phyloP scores from a whole-genome alignment of 805 yeast genomes.

The Yamadazyma nakazawae region DNA sequence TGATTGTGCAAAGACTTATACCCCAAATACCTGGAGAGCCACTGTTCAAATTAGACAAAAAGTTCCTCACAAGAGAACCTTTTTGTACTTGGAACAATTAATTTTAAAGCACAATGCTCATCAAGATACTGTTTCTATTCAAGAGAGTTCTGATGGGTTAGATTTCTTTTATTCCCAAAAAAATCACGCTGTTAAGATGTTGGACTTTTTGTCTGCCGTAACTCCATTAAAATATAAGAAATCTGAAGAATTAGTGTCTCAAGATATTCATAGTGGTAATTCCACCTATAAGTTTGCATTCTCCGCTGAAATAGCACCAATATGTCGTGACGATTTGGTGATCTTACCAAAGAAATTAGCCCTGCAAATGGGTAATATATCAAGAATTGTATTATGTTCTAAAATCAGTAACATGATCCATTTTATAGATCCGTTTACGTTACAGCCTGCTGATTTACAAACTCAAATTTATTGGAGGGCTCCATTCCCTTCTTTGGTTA shows the following conservation, averaged over 20 bases:
- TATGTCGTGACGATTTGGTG: slow-evolving; percentile 95
- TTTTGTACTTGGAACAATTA: slow-evolving; percentile 91
- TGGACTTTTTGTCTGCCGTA: slow-evolving; percentile 81
- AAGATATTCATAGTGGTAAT: slow-evolving; percentile 88
- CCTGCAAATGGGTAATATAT: slow-evolving; percentile 73
- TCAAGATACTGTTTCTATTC: slow-evolving; percentile 86
- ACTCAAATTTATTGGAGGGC: slow-evolving; percentile 75
- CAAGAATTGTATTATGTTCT: slow-evolving; percentile 79
- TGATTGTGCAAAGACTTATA: slow-evolving; percentile 96
- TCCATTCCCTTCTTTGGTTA: slow-evolving; percentile 76
- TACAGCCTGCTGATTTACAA: slow-evolving; percentile 72
- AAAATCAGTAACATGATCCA: slow-evolving; percentile 81
- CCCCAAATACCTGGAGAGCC: slow-evolving; percentile 98
- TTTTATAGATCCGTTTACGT: slow-evolving; percentile 79
- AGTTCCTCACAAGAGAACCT: slow-evolving; percentile 94
- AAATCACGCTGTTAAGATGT: slow-evolving; percentile 91
- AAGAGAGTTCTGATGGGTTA: slow-evolving; percentile 89
- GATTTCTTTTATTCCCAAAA: slow-evolving; percentile 88
- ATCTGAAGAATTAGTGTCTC: slow-evolving; percentile 87
- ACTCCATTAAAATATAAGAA: slow-evolving; percentile 80
- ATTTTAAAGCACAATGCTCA: slow-evolving; percentile 92
- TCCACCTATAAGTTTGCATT: slow-evolving; percentile 86
- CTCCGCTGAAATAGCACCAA: slow-evolving; percentile 92
- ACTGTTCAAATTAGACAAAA: slow-evolving; percentile 97
- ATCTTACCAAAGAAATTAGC: slow-evolving; percentile 88